These are phyloP conservation scores for Neopestalotiopsis rosae DNA, from an alignment of 2,329 filamentous ascomycete genomes.

Conservation along the genomic window DNA sequence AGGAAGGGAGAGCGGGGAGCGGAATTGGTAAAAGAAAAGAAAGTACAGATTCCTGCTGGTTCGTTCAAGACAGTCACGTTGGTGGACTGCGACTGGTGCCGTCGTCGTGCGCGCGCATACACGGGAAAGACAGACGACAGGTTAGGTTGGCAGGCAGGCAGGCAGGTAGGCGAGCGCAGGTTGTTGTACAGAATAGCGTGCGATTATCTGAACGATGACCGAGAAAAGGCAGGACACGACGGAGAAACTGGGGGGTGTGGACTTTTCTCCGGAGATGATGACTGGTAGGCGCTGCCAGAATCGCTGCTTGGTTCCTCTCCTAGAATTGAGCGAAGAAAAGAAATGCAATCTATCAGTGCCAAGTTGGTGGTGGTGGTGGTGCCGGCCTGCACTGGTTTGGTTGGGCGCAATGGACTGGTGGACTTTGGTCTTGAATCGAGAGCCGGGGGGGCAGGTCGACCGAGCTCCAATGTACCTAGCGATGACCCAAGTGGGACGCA, in stretches of 20 bases:
- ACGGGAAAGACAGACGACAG: background rate
- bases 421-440: background rate
- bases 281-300: background rate
- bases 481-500: slow-evolving; percentile 9
- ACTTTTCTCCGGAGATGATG: background rate
- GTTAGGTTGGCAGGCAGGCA: background rate
- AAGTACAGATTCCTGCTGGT: background rate
- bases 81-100: background rate
- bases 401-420: background rate
- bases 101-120: background rate
- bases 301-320: background rate
- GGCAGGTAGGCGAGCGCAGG: background rate
- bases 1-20: background rate
- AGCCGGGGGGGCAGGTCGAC: slow-evolving; percentile 2
- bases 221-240: background rate
- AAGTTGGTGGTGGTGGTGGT: background rate
- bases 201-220: too few species aligned
- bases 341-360: background rate
- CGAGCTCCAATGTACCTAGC: background rate
- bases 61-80: slow-evolving; percentile 6
- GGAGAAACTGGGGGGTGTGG: background rate
- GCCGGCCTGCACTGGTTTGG: background rate
- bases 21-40: background rate
- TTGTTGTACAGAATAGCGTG: background rate
- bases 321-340: slow-evolving; percentile 1